Conservation (phyloP, 208 protist species). For the Crithidia brevicula region DNA sequence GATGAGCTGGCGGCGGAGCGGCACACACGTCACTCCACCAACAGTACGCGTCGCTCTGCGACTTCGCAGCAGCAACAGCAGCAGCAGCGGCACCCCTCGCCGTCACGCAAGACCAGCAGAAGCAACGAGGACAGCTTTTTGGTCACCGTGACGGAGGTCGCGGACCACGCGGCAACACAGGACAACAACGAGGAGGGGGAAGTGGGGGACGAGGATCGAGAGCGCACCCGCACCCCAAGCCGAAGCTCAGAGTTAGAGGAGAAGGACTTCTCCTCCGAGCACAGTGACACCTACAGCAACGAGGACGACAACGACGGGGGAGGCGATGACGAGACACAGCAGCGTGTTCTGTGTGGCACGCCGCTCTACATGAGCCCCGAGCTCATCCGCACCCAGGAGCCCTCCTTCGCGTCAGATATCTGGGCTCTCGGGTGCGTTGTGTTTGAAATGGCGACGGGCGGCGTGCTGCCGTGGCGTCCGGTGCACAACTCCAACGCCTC, state of each 20-base stretch:
- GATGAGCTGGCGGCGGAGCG: neutral
- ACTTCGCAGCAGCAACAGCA: slow-evolving; percentile 12
- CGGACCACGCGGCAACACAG: neutral
- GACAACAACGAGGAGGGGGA: slow-evolving; percentile 3
- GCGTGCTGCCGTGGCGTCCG: slow-evolving; percentile 69
- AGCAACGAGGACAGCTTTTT: too few relatives aligned
- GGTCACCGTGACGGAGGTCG: neutral
- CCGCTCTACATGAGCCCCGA: slow-evolving; percentile 90
- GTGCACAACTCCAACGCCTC: slow-evolving; percentile 50
- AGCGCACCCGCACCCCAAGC: neutral
- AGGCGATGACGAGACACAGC: slow-evolving; percentile 3
- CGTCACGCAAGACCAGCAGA: neutral
- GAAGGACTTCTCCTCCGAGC: neutral
- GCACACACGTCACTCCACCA: too few relatives aligned
- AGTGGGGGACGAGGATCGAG: neutral
- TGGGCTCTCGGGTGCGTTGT: slow-evolving; percentile 91
- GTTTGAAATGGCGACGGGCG: slow-evolving; percentile 89
- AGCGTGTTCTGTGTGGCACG: slow-evolving; percentile 63
- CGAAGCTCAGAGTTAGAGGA: neutral
- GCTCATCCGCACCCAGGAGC: slow-evolving; percentile 61
- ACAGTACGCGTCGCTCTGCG: neutral
- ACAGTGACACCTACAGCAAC: slow-evolving; percentile 1
- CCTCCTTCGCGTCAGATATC: slow-evolving; percentile 81
- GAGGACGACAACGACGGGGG: neutral
- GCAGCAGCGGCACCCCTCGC: neutral